These are phyloP conservation scores for Avicennia marina DNA, from an alignment of 257 asterid species.

Conservation along the genomic window DNA sequence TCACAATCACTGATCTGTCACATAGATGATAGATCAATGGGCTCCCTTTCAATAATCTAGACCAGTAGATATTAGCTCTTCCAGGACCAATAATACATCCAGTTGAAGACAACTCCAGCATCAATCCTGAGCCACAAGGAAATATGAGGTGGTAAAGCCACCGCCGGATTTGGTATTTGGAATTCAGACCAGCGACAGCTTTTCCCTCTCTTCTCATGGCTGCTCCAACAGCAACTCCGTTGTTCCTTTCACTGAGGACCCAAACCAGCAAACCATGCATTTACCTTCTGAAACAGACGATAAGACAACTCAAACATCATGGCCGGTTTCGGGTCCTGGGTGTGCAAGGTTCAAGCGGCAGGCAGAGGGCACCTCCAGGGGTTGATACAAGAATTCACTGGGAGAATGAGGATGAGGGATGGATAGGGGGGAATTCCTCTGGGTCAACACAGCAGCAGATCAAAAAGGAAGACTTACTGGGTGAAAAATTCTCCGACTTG, in stretches of 20 bases:
- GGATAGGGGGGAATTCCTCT: conserved; percentile 64
- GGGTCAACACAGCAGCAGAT: conserved; percentile 30
- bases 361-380: conserved; percentile 58
- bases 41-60: no score
- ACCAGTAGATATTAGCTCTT: not conserved
- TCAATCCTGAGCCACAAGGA: conserved; percentile 38
- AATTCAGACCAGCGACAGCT: conserved; percentile 13
- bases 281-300: conserved; percentile 12
- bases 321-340: conserved; percentile 26
- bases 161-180: conserved; percentile 12
- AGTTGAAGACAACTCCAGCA: conserved; percentile 15
- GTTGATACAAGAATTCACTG: conserved; percentile 87
- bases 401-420: conserved; percentile 88
- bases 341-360: conserved; percentile 33
- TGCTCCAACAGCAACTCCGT: conserved; percentile 45
- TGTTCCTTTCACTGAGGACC: conserved; percentile 33
- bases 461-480: conserved; percentile 43
- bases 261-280: conserved; percentile 25
- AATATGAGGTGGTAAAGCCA: conserved; percentile 29
- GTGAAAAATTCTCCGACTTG: conserved; percentile 64
- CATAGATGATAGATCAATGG: no score
- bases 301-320: conserved; percentile 8
- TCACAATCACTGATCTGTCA: no score
- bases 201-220: conserved; percentile 44
- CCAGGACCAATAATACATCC: conserved; percentile 14